Evolutionary conservation across 192 early-diverging fungal species (phyloP).

Genomic region (Backusella tarrabulga): DNA sequence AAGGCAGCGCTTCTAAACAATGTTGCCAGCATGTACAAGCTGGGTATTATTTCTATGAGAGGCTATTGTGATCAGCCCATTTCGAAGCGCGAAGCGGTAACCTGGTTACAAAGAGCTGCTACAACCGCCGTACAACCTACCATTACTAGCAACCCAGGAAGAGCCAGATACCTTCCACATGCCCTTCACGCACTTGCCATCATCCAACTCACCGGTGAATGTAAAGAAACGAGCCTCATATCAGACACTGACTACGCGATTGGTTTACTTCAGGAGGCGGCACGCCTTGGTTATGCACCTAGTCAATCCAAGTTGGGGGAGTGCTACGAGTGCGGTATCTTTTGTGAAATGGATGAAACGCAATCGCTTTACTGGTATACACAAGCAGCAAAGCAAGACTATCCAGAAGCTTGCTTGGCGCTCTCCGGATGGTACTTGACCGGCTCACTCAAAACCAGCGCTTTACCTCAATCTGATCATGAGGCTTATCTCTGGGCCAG

Average conservation of each 20-base stretch:
- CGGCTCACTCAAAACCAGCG: constrained; percentile 33
- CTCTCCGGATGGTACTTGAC: constrained; percentile 61
- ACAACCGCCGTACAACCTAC: constrained; percentile 63
- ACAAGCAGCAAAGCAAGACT: constrained; percentile 50
- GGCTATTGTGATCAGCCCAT: constrained; percentile 69
- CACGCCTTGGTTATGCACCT: constrained; percentile 56
- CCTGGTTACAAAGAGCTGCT: constrained; percentile 91
- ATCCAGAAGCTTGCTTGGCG: constrained; percentile 53
- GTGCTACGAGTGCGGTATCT: constrained; percentile 54
- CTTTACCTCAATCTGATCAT: constrained; percentile 49
- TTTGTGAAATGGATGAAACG: constrained; percentile 45
- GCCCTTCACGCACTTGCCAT: constrained; percentile 15
- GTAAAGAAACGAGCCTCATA: constrained; percentile 15
- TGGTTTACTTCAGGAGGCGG: constrained; percentile 52
- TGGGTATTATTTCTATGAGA: constrained; percentile 87
- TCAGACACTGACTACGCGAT: constrained; percentile 53
- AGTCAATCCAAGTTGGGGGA: constrained; percentile 55
- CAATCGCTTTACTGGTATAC: constrained; percentile 52
- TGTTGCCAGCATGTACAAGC: constrained; percentile 94
- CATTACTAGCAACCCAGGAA: background rate
- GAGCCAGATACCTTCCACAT: constrained; percentile 3
- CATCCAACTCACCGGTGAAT: constrained; percentile 12
- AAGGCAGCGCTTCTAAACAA: constrained; percentile 88
- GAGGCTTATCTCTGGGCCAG: constrained; percentile 58
- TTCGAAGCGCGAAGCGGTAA: constrained; percentile 87